Percentiles rank a stretch among this genome's conserved stretches.
Conservation (phyloP, 441 rosid species). For the Populus hybrid region DNA sequence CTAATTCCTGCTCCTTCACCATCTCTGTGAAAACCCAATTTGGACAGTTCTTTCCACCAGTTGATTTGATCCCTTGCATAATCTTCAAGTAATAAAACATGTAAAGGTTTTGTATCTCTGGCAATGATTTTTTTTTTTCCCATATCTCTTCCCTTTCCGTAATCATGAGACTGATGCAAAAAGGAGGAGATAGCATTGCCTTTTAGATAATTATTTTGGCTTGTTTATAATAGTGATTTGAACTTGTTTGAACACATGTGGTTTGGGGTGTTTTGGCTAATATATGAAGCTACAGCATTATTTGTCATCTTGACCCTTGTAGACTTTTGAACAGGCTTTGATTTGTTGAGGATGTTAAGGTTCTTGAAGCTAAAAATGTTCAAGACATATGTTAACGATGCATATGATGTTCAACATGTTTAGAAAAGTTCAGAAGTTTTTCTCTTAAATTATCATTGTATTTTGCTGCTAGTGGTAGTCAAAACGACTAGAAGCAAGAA, state of each 20-base stretch:
- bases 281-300: background rate
- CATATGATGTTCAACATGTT: background rate
- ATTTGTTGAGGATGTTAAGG: background rate
- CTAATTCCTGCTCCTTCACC: slow-evolving; percentile 1
- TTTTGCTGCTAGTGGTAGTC: background rate
- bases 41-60: background rate
- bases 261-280: background rate
- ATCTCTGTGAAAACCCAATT: background rate
- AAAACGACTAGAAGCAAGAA: slow-evolving; percentile 1
- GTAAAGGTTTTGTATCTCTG: background rate
- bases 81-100: background rate
- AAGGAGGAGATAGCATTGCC: background rate
- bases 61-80: background rate
- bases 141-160: background rate
- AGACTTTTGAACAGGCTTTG: background rate
- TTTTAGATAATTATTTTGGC: background rate
- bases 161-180: background rate
- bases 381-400: background rate
- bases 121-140: background rate
- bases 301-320: background rate
- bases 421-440: background rate
- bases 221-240: background rate
- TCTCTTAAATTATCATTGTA: background rate
- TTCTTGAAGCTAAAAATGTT: background rate
- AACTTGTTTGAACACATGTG: background rate